Percentiles rank a stretch among this genome's conserved stretches.
These are phyloP conservation scores for Salvia splendens DNA, from an alignment of 257 asterid genomes.

Conservation along the genomic window DNA sequence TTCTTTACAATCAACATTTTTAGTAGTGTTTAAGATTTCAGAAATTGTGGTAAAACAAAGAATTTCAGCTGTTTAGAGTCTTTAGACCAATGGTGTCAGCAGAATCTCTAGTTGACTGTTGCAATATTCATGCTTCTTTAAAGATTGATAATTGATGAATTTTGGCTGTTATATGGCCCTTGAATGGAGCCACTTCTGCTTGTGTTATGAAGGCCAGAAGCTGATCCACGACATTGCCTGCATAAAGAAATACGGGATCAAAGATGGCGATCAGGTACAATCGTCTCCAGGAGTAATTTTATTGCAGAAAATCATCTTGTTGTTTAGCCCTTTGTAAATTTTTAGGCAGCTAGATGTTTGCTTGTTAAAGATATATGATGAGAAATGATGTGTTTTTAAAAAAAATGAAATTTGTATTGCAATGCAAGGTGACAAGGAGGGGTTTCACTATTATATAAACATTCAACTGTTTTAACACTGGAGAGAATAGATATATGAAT, in stretches of 20 bases:
- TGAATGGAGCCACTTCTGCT: conserved; percentile 69
- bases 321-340: background rate
- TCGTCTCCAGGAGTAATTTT: background rate
- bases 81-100: background rate
- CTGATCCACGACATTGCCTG: conserved; percentile 44
- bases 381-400: background rate
- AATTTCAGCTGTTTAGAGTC: conserved; percentile 11
- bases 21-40: background rate
- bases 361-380: background rate
- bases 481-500: background rate
- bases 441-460: background rate
- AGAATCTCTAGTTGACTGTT: background rate
- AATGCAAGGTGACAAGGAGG: background rate
- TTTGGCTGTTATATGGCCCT: conserved; percentile 41
- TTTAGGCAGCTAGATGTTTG: background rate
- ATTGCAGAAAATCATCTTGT: background rate
- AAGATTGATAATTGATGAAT: background rate
- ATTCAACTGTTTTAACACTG: background rate
- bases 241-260: conserved; percentile 49
- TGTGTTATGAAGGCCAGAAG: conserved; percentile 48
- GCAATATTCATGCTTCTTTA: background rate
- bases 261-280: conserved; percentile 65
- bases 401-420: background rate
- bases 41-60: conserved; percentile 10
- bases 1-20: background rate